Evolutionary conservation across 257 asterid species (phyloP).

Genomic region (Henckelia pumila): DNA sequence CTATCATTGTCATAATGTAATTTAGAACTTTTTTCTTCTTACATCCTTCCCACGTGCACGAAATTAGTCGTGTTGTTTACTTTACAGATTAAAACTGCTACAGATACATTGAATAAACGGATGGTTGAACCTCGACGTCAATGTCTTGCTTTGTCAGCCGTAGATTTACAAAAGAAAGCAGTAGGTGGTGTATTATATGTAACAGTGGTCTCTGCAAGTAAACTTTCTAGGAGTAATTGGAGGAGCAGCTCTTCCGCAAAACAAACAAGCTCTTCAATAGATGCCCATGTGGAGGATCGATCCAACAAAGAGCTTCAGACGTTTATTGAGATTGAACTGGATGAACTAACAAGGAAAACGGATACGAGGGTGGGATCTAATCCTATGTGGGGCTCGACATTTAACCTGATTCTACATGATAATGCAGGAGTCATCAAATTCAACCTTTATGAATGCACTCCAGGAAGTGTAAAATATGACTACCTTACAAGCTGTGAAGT

Average conservation of each 20-base stretch:
- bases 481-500: slow-evolving; percentile 82
- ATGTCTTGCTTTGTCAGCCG: slow-evolving; percentile 77
- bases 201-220: slow-evolving; percentile 61
- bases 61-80: slow-evolving; percentile 10
- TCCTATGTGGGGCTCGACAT: slow-evolving; percentile 81
- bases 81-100: slow-evolving; percentile 67
- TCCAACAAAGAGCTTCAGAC: slow-evolving; percentile 60
- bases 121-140: slow-evolving; percentile 97
- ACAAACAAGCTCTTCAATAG: slow-evolving; percentile 32
- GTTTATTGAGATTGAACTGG: slow-evolving; percentile 86
- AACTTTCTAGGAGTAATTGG: slow-evolving; percentile 50
- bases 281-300: slow-evolving; percentile 39
- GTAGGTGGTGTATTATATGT: slow-evolving; percentile 75
- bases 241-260: slow-evolving; percentile 46
- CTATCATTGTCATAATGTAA: no score
- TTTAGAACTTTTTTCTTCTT: no score
- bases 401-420: slow-evolving; percentile 80
- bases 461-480: slow-evolving; percentile 74
- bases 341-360: slow-evolving; percentile 80
- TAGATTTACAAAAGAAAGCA: slow-evolving; percentile 66
- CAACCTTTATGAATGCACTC: slow-evolving; percentile 67
- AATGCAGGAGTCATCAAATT: slow-evolving; percentile 66
- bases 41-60: neutral
- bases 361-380: slow-evolving; percentile 52
- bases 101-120: slow-evolving; percentile 71